Evolutionary conservation across 2,329 filamentous ascomycete species (phyloP), one percentile per base, ranked within the genome.

Genomic region (Plectosphaerella sp.): DNA sequence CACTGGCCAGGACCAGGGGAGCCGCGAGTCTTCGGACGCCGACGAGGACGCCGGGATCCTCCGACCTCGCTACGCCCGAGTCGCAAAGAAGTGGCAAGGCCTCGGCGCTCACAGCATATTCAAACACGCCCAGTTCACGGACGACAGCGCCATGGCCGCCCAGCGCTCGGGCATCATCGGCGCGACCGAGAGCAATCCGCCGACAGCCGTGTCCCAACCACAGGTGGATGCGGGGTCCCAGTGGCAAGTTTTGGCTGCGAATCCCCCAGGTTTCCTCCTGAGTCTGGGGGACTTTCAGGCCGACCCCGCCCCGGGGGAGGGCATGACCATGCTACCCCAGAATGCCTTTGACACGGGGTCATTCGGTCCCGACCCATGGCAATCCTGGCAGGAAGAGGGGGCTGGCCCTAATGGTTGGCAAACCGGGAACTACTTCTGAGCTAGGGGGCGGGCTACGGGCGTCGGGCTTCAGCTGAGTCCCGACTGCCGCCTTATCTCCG

Each of bases 41-140:
- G 61, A 61, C 24, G 57, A 61, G 5, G 59, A 61, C 14, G 48
- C 49, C 33, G 55, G 53, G 15, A 54, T 49, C 45, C 48, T 51
- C 24, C 58, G 53, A 33, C 53, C 53, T 6, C 57, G 53, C 41
- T 58, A 65, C 35, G 66, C 64, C 5, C 61, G 60, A 10, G 62
- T 61, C 47, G 65, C 64, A 16, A 64, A 53, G 48, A 61, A 62
- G 18, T 62, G 62, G n/a, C 65, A 67, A 54, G 59, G 67, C 3
- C 65, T 73, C 1, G 70, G 67, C 0, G 69, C 73, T 11, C 70
- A 73, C 50, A 72, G 70, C 35, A 57, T 73, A 5, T 60, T 73
- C 8, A 58, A 69, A 3, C 70, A 72, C 22, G 68, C 69, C 1
- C 66, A 68, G 42, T 73, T 72, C 28, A 60, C 68, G 12, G 69